Percentiles rank a stretch among this genome's conserved stretches.
Conservation (phyloP, 768 basidiomycete species). For the Hemileccinum impolitum region DNA sequence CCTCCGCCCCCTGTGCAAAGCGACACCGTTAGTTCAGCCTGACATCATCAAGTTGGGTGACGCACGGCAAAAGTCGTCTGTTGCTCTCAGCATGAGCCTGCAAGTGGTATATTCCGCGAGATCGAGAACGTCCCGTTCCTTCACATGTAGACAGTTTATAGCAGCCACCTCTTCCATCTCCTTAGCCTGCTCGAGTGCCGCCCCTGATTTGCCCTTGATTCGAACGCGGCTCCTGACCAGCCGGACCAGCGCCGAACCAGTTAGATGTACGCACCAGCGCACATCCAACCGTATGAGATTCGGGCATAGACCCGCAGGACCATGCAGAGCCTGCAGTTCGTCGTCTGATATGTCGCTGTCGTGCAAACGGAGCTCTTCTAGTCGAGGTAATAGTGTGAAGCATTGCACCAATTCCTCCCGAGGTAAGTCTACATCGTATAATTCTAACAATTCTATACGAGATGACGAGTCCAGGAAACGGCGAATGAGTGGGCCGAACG, state of each 20-base stretch:
- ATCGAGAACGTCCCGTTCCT: conserved; percentile 50
- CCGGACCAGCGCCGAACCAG: conserved; percentile 47
- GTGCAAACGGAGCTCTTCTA: conserved; percentile 52
- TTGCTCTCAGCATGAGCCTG: conserved; percentile 39
- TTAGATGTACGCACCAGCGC: conserved; percentile 57
- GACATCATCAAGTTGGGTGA: conserved; percentile 9
- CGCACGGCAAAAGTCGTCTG: conserved; percentile 56
- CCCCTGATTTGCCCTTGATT: conserved; percentile 1
- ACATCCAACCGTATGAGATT: conserved; percentile 48
- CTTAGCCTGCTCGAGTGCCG: conserved; percentile 5
- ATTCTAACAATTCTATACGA: conserved; percentile 41
- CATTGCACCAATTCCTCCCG: conserved; percentile 35
- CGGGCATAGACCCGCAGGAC: conserved; percentile 43
- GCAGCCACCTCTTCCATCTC: conserved; percentile 46
- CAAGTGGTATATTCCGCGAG: conserved; percentile 47
- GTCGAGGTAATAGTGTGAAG: conserved; percentile 34
- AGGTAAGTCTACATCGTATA: conserved; percentile 47
- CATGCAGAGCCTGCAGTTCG: conserved; percentile 37
- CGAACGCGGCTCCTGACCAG: conserved; percentile 42
- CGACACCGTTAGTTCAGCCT: neutral
- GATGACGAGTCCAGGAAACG: conserved; percentile 30
- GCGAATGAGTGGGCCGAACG: conserved; percentile 28
- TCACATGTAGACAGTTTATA: conserved; percentile 56
- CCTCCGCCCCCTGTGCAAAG: conserved; percentile 37
- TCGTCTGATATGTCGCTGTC: conserved; percentile 55